Evolutionary conservation across 1,284 basidiomycete species (phyloP).

Genomic region (Volvariella surrecta): DNA sequence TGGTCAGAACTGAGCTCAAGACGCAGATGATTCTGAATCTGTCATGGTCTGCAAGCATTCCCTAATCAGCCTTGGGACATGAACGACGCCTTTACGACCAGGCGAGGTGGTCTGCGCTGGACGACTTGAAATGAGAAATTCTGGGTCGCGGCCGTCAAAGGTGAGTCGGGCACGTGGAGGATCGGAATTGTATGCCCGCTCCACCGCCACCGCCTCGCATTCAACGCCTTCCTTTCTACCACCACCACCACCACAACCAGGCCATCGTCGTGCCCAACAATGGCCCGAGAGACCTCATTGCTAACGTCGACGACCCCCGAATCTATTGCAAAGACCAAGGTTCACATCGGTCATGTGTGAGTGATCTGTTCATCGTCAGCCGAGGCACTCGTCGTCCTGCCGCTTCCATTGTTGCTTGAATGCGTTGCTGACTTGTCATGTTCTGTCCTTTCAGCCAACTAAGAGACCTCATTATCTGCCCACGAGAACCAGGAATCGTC

Average conservation of each 20-base stretch:
- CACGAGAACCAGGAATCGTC: constrained; percentile 55
- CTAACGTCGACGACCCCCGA: constrained; percentile 38
- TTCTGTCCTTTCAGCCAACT: constrained; percentile 46
- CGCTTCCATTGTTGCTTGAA: not conserved
- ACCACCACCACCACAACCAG: constrained; percentile 3
- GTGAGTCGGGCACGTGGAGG: too few species aligned
- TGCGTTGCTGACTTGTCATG: not conserved
- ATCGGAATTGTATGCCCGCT: too few species aligned
- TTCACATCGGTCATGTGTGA: constrained; percentile 66
- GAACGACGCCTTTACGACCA: too few species aligned
- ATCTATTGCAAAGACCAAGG: constrained; percentile 35
- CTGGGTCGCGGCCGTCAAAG: too few species aligned
- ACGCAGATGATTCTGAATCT: too few species aligned
- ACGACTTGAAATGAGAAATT: too few species aligned
- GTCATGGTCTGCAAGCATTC: too few species aligned
- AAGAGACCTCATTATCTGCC: constrained; percentile 69
- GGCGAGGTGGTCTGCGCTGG: too few species aligned
- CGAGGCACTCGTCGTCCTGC: not conserved
- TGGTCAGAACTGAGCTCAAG: too few species aligned
- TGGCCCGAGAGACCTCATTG: constrained; percentile 39
- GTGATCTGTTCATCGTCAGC: constrained; percentile 20
- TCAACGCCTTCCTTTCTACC: constrained; percentile 4
- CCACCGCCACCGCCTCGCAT: not conserved
- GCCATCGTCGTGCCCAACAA: constrained; percentile 17
- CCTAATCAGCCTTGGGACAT: too few species aligned